These are phyloP conservation scores for Vaccinium macrocarpon DNA, from an alignment of 148 eudicot genomes.

Conservation along the genomic window DNA sequence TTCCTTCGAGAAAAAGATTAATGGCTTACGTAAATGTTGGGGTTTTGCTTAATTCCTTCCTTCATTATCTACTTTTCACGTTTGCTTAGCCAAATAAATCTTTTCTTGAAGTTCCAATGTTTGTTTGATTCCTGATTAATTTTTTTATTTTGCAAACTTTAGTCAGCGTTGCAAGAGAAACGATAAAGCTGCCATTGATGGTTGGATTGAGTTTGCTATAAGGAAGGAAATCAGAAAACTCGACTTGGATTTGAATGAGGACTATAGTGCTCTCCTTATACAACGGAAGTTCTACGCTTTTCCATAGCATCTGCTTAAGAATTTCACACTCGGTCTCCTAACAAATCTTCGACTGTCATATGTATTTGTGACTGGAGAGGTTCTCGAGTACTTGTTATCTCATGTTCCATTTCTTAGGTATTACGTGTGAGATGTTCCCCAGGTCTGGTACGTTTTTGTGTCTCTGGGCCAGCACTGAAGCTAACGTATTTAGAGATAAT, in stretches of 20 bases:
- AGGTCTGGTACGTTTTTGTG: neutral
- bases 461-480: neutral
- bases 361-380: neutral
- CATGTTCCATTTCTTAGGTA: neutral
- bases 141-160: too few relatives aligned
- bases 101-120: too few relatives aligned
- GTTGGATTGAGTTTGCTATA: neutral
- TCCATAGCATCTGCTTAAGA: neutral
- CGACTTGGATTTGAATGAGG: neutral
- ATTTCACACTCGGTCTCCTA: neutral
- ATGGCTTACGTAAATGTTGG: too few relatives aligned
- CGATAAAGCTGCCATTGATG: neutral
- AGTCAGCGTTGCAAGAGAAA: too few relatives aligned
- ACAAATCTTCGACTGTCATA: neutral
- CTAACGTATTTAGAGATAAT: neutral
- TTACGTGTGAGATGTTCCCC: neutral
- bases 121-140: too few relatives aligned
- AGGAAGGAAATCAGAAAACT: neutral
- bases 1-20: too few relatives aligned
- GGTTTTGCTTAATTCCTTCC: too few relatives aligned
- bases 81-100: too few relatives aligned
- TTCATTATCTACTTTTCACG: too few relatives aligned
- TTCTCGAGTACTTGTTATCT: neutral
- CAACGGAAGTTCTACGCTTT: neutral
- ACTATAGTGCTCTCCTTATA: neutral